phyloP scores from a whole-genome alignment of 208 protist species.

The Crithidia brevicula region DNA sequence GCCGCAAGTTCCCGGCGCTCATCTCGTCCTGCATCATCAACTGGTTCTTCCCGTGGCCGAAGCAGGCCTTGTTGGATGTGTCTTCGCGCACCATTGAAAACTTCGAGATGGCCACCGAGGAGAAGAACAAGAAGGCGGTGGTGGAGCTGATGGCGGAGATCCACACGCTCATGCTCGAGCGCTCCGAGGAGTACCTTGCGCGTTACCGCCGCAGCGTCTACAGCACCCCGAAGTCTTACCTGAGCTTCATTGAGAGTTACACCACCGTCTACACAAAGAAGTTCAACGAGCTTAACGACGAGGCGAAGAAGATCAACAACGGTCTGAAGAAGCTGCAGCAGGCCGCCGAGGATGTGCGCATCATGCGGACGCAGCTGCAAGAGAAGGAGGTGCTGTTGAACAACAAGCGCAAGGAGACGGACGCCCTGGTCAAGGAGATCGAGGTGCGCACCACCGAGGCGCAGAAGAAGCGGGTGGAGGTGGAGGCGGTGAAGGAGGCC shows the following conservation, averaged over 20 bases:
- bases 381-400: constrained; percentile 94
- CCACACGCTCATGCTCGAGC: constrained; percentile 90
- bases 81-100: constrained; percentile 87
- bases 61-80: constrained; percentile 95
- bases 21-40: constrained; percentile 98
- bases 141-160: constrained; percentile 93
- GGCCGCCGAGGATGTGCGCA: constrained; percentile 93
- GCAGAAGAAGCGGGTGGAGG: constrained; percentile 96
- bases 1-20: constrained; percentile 97
- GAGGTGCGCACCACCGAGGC: constrained; percentile 92
- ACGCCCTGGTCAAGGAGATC: constrained; percentile 95
- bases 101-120: constrained; percentile 94
- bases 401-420: constrained; percentile 93
- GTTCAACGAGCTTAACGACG: constrained; percentile 91
- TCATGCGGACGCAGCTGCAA: constrained; percentile 95
- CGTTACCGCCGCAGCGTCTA: constrained; percentile 93
- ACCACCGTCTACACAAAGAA: constrained; percentile 93
- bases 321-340: constrained; percentile 96
- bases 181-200: constrained; percentile 93
- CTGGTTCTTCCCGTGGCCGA: constrained; percentile 99
- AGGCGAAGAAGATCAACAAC: constrained; percentile 93
- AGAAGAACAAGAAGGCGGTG: constrained; percentile 88
- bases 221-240: constrained; percentile 95
- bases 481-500: constrained; percentile 93
- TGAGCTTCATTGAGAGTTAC: constrained; percentile 95